A percentile compares a stretch with the other conserved stretches of the same genome.
Conservation (phyloP, 345 rosid genomes). For the Pistacia integerrima region DNA sequence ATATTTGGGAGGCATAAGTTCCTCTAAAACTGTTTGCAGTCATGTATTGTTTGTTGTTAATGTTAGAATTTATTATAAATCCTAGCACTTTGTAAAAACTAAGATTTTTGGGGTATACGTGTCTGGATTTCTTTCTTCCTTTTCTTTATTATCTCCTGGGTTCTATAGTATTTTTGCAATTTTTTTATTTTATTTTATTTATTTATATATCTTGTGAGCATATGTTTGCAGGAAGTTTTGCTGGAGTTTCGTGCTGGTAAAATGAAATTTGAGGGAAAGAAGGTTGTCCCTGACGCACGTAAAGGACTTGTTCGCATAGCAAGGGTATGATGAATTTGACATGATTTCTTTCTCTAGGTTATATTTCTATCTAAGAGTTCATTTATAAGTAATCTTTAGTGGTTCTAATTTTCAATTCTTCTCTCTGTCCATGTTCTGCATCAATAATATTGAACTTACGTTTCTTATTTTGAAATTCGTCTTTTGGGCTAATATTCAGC, state of each 20-base stretch:
- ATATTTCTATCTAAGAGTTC: not conserved
- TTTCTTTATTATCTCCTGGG: not conserved
- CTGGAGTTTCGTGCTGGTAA: constrained; percentile 98
- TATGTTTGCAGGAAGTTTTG: constrained; percentile 59
- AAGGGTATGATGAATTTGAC: constrained; percentile 45
- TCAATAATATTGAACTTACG: not conserved
- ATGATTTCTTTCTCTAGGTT: not conserved
- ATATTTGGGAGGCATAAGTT: not conserved
- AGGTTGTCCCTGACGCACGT: constrained; percentile 81
- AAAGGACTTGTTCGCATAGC: constrained; percentile 89
- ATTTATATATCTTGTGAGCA: not conserved
- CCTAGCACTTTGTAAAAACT: not conserved
- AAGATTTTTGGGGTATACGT: not conserved
- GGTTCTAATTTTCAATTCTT: not conserved
- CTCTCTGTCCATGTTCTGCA: not conserved
- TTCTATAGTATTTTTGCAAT: not conserved
- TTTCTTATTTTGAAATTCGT: not conserved
- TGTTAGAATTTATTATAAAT: not conserved
- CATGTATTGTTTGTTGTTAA: not conserved
- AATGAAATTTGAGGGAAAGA: constrained; percentile 77
- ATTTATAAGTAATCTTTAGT: not conserved
- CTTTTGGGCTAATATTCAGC: too few relatives aligned
- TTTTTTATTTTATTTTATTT: not conserved
- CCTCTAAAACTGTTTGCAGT: not conserved
- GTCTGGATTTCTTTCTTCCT: not conserved